These are phyloP conservation scores for Aspergillus latus DNA, from an alignment of 2,329 filamentous ascomycete genomes.

Conservation along the genomic window DNA sequence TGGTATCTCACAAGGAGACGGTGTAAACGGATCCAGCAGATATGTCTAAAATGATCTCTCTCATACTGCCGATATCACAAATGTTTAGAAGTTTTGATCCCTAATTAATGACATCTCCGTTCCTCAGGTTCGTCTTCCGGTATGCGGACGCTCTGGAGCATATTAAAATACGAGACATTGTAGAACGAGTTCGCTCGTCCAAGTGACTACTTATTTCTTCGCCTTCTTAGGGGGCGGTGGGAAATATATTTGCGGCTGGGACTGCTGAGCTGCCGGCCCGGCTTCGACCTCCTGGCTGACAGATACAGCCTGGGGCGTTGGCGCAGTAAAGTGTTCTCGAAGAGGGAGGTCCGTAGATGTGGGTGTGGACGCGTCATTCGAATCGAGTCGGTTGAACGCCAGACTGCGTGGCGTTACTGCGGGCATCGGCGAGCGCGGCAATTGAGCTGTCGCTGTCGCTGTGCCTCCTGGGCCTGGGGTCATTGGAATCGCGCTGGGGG, in stretches of 20 bases:
- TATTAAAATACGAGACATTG: too few relatives aligned
- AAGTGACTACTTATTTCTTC: slow-evolving; percentile 22
- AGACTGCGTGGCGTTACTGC: slow-evolving; percentile 40
- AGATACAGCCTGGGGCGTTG: slow-evolving; percentile 20
- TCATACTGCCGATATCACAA: too few relatives aligned
- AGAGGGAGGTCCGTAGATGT: slow-evolving; percentile 42
- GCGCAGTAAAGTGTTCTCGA: slow-evolving; percentile 34
- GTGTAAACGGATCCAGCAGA: too few relatives aligned
- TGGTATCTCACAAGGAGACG: too few relatives aligned
- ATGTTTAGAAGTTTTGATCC: too few relatives aligned
- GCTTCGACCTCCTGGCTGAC: slow-evolving; percentile 25
- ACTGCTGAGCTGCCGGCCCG: slow-evolving; percentile 16
- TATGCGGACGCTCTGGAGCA: too few relatives aligned
- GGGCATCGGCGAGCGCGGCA: slow-evolving; percentile 17
- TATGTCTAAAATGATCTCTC: too few relatives aligned
- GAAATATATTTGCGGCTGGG: slow-evolving; percentile 40
- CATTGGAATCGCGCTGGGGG: slow-evolving; percentile 21
- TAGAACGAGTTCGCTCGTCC: too few relatives aligned
- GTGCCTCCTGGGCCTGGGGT: background rate
- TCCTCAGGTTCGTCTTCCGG: too few relatives aligned
- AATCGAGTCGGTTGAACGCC: slow-evolving; percentile 43
- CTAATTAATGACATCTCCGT: too few relatives aligned
- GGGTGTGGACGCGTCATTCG: slow-evolving; percentile 3
- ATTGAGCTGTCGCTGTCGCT: background rate
- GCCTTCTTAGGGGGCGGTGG: slow-evolving; percentile 46